phyloP scores from a whole-genome alignment of 2,329 filamentous ascomycete species.

The Colletotrichum musae region DNA sequence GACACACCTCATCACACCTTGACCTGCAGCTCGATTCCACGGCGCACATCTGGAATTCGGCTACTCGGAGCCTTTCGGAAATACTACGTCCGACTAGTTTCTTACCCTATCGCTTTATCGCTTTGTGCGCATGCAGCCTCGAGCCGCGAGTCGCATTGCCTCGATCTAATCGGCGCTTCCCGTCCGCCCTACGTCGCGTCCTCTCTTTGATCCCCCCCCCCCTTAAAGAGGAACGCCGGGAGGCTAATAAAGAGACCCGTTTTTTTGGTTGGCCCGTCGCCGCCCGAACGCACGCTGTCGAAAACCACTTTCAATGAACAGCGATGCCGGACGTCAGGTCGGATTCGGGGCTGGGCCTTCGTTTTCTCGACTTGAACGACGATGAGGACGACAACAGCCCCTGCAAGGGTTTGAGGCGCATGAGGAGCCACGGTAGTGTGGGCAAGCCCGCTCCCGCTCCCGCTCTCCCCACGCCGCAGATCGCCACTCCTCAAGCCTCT shows the following conservation, averaged over 20 bases:
- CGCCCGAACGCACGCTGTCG: slow-evolving; percentile 23
- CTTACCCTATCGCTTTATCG: slow-evolving; percentile 6
- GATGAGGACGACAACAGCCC: slow-evolving; percentile 39
- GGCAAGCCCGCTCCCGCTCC: slow-evolving; percentile 12
- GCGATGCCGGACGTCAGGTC: slow-evolving; percentile 39
- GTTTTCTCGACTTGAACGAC: slow-evolving; percentile 41
- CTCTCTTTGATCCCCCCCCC: slow-evolving; percentile 23
- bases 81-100: slow-evolving; percentile 34
- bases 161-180: slow-evolving; percentile 26
- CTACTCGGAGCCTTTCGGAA: slow-evolving; percentile 33
- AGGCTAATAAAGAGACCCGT: slow-evolving; percentile 34
- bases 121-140: slow-evolving; percentile 34
- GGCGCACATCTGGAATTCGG: slow-evolving; percentile 16
- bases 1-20: slow-evolving; percentile 35
- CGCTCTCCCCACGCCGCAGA: slow-evolving; percentile 13
- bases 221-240: slow-evolving; percentile 13
- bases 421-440: slow-evolving; percentile 28
- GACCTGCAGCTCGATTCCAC: slow-evolving; percentile 32
- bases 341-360: slow-evolving; percentile 42
- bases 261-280: slow-evolving; percentile 39
- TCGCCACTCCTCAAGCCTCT: slow-evolving; percentile 35
- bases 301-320: slow-evolving; percentile 37
- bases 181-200: slow-evolving; percentile 25
- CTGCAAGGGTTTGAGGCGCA: slow-evolving; percentile 37
- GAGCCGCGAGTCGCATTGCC: slow-evolving; percentile 29